Conservation (phyloP, 306 rosid species). For the Canavalia ensiformis region DNA sequence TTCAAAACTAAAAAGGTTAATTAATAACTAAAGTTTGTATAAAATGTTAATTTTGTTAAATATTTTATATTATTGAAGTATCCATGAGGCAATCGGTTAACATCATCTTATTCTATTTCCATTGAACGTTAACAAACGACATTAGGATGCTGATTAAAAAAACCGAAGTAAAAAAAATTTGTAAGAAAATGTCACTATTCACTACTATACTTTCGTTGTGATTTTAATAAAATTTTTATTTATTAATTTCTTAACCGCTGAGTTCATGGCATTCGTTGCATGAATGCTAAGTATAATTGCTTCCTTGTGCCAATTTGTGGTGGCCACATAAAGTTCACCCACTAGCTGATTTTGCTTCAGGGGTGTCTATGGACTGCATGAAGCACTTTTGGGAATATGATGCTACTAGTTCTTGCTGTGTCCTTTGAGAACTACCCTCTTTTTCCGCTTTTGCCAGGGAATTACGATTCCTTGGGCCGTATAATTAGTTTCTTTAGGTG, state of each 20-base stretch:
- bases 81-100: not conserved
- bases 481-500: not conserved
- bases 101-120: not conserved
- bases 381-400: slow-evolving; percentile 41
- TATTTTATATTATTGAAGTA: not conserved
- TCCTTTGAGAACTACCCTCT: slow-evolving; percentile 16
- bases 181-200: no score
- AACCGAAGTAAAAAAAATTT: not conserved
- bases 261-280: not conserved
- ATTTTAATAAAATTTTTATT: not conserved
- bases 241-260: not conserved
- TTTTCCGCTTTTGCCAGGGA: not conserved
- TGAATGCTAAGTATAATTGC: not conserved
- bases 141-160: not conserved
- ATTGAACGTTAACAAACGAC: not conserved
- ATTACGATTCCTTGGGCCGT: slow-evolving; percentile 22
- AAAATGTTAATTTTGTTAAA: not conserved
- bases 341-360: slow-evolving; percentile 22
- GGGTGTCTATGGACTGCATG: slow-evolving; percentile 1
- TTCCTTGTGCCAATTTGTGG: slow-evolving; percentile 33
- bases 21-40: not conserved
- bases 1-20: not conserved
- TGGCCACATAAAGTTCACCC: slow-evolving; percentile 33
- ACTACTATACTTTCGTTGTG: not conserved
- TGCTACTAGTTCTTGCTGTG: not conserved